Conservation (phyloP, 495 filamentous ascomycete genomes). For the Clohesyomyces aquaticus region DNA sequence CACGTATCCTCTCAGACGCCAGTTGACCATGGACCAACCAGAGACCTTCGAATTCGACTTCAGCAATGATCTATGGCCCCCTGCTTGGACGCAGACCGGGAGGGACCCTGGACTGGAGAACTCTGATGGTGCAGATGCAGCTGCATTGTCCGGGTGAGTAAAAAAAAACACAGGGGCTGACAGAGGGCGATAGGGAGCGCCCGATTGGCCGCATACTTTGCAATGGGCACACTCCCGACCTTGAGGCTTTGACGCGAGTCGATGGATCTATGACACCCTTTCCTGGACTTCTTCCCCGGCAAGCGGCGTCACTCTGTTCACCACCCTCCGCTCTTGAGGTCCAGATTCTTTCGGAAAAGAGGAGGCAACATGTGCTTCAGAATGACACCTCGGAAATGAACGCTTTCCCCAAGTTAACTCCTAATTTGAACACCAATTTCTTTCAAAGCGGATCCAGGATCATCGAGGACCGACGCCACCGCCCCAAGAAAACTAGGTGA, state of each 20-base stretch:
- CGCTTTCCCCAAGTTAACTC: no score
- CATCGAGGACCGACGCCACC: no score
- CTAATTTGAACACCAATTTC: no score
- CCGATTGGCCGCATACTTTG: background rate
- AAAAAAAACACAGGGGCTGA: constrained; percentile 42
- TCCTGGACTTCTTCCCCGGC: no score
- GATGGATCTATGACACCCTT: background rate
- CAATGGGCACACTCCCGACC: background rate
- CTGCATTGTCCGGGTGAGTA: constrained; percentile 27
- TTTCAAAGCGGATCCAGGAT: no score
- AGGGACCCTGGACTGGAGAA: background rate
- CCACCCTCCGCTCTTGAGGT: no score
- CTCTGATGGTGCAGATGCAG: background rate
- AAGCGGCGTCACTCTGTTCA: no score
- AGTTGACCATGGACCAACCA: constrained; percentile 8
- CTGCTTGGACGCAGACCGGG: no score
- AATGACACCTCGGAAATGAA: no score
- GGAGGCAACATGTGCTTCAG: no score
- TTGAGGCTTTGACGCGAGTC: background rate
- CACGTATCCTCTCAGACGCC: constrained; percentile 23
- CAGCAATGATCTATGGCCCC: constrained; percentile 10
- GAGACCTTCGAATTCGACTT: constrained; percentile 12
- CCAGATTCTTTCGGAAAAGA: no score
- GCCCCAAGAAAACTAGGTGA: background rate
- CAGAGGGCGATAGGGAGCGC: constrained; percentile 14